Conservation (phyloP, 202 grass and related monocot species). For the Schoenoplectus tabernaemontani region DNA sequence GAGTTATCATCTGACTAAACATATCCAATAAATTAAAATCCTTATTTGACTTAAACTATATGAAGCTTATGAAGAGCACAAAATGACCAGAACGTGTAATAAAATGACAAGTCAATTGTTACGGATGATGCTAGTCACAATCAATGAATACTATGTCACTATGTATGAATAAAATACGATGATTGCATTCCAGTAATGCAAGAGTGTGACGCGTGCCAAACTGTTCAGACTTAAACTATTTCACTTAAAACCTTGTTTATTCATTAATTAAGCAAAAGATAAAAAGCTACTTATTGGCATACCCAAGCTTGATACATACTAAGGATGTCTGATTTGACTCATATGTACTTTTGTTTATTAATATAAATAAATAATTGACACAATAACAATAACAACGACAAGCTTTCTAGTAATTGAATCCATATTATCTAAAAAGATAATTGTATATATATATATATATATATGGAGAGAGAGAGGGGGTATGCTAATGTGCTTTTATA, state of each 20-base stretch:
- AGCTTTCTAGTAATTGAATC: not conserved
- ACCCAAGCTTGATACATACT: not conserved
- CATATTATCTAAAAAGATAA: not conserved
- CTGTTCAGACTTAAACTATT: not conserved
- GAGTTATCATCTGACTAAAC: not conserved
- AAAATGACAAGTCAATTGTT: conserved; percentile 11
- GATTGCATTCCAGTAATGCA: conserved; percentile 11
- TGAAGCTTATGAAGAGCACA: not conserved
- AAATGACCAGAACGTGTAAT: not conserved
- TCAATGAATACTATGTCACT: not conserved
- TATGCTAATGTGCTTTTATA: no score
- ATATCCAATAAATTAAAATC: not conserved
- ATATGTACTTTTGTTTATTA: not conserved
- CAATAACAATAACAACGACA: not conserved
- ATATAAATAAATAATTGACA: not conserved
- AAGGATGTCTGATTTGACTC: not conserved
- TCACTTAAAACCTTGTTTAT: not conserved
- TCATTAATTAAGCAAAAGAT: conserved; percentile 3
- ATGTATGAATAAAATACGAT: not conserved
- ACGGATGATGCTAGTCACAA: not conserved
- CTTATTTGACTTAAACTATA: not conserved
- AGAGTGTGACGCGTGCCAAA: not conserved
- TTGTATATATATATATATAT: not conserved
- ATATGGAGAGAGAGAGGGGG: no score
- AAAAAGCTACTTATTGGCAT: not conserved